Evolutionary conservation across 2,329 filamentous ascomycete genomes (phyloP), one percentile per base, ranked within the genome.

Genomic region (Cryoendolithus antarcticus): DNA sequence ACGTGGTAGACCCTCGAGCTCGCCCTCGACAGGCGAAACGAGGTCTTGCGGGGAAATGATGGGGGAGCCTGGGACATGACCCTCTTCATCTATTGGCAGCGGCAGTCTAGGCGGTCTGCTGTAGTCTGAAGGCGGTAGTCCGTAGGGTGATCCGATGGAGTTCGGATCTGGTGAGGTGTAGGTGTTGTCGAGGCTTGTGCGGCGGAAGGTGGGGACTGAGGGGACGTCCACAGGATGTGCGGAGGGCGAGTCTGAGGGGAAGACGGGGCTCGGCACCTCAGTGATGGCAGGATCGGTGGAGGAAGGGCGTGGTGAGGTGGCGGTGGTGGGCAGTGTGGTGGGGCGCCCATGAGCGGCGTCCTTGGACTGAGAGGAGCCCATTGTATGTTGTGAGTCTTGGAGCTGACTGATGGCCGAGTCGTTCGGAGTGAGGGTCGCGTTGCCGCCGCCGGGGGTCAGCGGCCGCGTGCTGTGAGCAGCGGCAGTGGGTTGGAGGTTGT

Each of bases 71-170:
- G 89, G 89, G 1, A 82, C 86, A 51, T 91, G 80, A 9, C 83
- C 74, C 58, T 93, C 86, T 66, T 95, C 85, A 53, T 93, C 86
- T 52, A 96, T 95, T 40, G 89, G 88, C 43, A 96, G 74, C 42
- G 89, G 89, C 53, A 96, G 69, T 44, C 89, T 81, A 36, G 89
- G 89, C 34, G 89, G 89, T n/a, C 82, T 73, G 42, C 71, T 62
- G 63, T 66, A 68, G 61, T 72, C 58, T 51, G 60, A 54, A 13
- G 51, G 56, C 44, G 48, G 60, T 44, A 49, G 58, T 46, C 45
- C 59, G 46, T 63, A 65, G 10, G 50, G 42, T 13, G 55, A 49
- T 12, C 46, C 51, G 15, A 44, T 40, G 43, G 50, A 44, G 34
- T 48, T 37, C 45, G 46, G 37, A 42, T 48, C 48, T 41, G 31